phyloP scores from a whole-genome alignment of 1,139 yeast genomes.

The Geotrichum macrosporum region DNA sequence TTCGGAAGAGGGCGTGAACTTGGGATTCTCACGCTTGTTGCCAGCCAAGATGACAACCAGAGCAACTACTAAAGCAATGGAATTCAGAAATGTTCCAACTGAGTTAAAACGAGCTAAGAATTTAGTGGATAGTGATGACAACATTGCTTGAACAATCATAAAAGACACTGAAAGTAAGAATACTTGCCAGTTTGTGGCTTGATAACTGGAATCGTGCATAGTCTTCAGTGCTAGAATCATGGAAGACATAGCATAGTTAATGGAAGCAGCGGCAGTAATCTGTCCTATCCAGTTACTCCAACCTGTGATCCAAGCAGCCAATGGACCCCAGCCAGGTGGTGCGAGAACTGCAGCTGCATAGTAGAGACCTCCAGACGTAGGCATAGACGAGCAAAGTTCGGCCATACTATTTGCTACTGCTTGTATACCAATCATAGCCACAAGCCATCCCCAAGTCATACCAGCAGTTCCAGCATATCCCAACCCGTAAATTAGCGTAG shows the following conservation, averaged over 20 bases:
- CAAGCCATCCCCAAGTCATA: constrained; percentile 62
- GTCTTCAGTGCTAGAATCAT: too few relatives aligned
- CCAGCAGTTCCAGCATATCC: constrained; percentile 60
- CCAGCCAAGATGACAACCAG: constrained; percentile 57
- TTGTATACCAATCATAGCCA: constrained; percentile 48
- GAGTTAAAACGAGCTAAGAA: constrained; percentile 57
- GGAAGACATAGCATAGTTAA: constrained; percentile 55
- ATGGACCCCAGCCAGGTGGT: constrained; percentile 48
- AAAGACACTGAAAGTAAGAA: constrained; percentile 54
- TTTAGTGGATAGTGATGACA: constrained; percentile 50
- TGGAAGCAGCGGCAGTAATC: constrained; percentile 54
- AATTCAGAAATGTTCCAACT: constrained; percentile 54
- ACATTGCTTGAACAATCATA: constrained; percentile 44
- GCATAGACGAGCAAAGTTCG: constrained; percentile 60
- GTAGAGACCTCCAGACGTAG: constrained; percentile 63
- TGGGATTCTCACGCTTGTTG: constrained; percentile 31
- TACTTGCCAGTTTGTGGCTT: too few relatives aligned
- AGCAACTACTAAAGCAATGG: constrained; percentile 51
- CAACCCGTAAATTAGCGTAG: constrained; percentile 40
- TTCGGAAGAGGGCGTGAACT: constrained; percentile 39
- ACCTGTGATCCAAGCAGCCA: too few relatives aligned
- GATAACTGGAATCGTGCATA: too few relatives aligned
- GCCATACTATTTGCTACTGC: constrained; percentile 54
- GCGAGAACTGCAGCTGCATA: constrained; percentile 44
- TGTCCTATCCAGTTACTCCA: too few relatives aligned